Conservation (phyloP, 495 filamentous ascomycete genomes). For the Neurospora sp. region DNA sequence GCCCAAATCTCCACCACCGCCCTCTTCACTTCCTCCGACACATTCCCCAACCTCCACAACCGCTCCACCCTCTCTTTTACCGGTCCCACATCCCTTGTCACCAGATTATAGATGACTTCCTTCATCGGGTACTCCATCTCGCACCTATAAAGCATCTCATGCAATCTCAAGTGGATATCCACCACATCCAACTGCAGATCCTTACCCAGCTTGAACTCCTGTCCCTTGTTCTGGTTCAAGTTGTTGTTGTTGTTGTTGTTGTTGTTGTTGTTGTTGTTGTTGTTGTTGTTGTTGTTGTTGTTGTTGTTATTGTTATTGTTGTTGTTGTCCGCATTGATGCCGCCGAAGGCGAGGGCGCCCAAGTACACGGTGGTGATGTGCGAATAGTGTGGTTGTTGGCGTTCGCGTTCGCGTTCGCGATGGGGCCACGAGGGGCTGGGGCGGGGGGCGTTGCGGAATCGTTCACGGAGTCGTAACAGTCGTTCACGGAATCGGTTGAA, state of each 20-base stretch:
- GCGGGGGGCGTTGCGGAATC: neutral
- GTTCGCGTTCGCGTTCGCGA: neutral
- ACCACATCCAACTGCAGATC: slow-evolving; percentile 27
- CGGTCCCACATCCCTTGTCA: slow-evolving; percentile 11
- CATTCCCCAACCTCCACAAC: slow-evolving; percentile 18
- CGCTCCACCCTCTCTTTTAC: slow-evolving; percentile 20
- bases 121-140: slow-evolving; percentile 35
- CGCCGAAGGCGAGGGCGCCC: neutral
- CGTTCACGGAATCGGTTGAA: neutral
- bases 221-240: neutral
- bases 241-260: neutral
- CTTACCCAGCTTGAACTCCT: slow-evolving; percentile 20
- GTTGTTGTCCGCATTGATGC: neutral
- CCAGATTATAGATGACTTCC: slow-evolving; percentile 27
- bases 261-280: too few species aligned
- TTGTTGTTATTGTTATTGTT: too few species aligned
- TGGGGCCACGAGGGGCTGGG: neutral
- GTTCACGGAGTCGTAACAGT: neutral
- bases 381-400: neutral
- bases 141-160: slow-evolving; percentile 27
- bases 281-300: neutral
- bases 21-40: slow-evolving; percentile 24
- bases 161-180: slow-evolving; percentile 16
- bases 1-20: slow-evolving; percentile 35
- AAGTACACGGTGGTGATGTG: slow-evolving; percentile 4